phyloP scores from a whole-genome alignment of 768 basidiomycete species.

The Russula sp. region DNA sequence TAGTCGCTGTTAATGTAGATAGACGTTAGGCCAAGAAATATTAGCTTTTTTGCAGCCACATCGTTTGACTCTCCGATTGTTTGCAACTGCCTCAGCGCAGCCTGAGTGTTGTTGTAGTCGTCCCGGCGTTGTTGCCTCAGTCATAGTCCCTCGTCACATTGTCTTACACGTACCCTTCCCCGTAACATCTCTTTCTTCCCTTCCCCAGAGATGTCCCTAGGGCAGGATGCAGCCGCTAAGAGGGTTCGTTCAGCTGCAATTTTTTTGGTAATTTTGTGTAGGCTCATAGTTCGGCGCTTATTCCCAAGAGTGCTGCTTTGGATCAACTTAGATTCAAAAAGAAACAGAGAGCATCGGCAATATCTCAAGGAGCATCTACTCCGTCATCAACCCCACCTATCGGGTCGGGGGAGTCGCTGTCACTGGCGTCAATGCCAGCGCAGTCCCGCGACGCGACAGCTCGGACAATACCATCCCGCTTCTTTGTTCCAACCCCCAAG shows the following conservation, averaged over 20 bases:
- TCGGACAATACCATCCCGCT: constrained; percentile 49
- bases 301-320: constrained; percentile 44
- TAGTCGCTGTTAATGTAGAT: constrained; percentile 20
- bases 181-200: not conserved
- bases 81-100: constrained; percentile 16
- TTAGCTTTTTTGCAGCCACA: constrained; percentile 34
- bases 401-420: constrained; percentile 29
- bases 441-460: constrained; percentile 77
- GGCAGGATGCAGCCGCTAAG: constrained; percentile 25
- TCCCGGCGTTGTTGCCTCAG: constrained; percentile 6
- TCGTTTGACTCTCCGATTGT: constrained; percentile 38
- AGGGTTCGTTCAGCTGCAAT: constrained; percentile 31
- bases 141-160: not conserved
- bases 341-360: constrained; percentile 33
- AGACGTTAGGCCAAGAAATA: constrained; percentile 21
- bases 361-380: constrained; percentile 33
- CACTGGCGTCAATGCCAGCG: constrained; percentile 44
- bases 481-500: constrained; percentile 49
- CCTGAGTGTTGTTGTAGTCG: constrained; percentile 18
- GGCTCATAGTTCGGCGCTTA: constrained; percentile 21
- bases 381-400: constrained; percentile 31
- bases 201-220: constrained; percentile 24
- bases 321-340: constrained; percentile 51
- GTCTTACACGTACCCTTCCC: not conserved
- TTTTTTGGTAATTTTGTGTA: constrained; percentile 33